Evolutionary conservation across 1,284 basidiomycete species (phyloP).

Genomic region (Uromyces viciae-fabae): DNA sequence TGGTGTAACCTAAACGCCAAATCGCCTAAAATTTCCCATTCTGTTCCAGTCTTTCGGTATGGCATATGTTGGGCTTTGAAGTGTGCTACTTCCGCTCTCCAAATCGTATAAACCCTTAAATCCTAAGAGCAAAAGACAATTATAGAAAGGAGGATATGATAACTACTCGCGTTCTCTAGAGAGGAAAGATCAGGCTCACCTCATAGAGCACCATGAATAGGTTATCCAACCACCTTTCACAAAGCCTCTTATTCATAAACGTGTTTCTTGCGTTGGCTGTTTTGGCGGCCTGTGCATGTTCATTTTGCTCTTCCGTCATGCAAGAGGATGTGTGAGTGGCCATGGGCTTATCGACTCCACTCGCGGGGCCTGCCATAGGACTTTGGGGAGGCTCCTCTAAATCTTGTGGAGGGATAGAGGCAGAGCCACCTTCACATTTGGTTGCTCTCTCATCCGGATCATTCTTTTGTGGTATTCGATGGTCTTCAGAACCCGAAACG

Average conservation of each 20-base stretch:
- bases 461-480: neutral
- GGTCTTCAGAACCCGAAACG: constrained; percentile 38
- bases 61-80: constrained; percentile 96
- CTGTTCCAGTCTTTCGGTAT: constrained; percentile 89
- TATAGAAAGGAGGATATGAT: neutral
- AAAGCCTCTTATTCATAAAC: constrained; percentile 92
- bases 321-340: constrained; percentile 25
- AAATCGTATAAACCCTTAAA: constrained; percentile 97
- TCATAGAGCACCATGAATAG: constrained; percentile 98
- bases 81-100: constrained; percentile 96
- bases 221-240: constrained; percentile 97
- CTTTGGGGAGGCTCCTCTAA: constrained; percentile 8
- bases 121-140: constrained; percentile 61
- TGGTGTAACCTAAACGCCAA: constrained; percentile 86
- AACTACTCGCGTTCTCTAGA: neutral
- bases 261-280: constrained; percentile 61
- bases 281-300: constrained; percentile 47
- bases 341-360: constrained; percentile 33
- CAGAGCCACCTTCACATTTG: neutral
- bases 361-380: constrained; percentile 24
- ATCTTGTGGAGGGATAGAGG: neutral
- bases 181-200: constrained; percentile 60
- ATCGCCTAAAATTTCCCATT: constrained; percentile 99
- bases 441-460: neutral
- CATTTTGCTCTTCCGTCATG: constrained; percentile 25